Conservation (phyloP, 768 basidiomycete genomes). For the Termitomyces sp. region DNA sequence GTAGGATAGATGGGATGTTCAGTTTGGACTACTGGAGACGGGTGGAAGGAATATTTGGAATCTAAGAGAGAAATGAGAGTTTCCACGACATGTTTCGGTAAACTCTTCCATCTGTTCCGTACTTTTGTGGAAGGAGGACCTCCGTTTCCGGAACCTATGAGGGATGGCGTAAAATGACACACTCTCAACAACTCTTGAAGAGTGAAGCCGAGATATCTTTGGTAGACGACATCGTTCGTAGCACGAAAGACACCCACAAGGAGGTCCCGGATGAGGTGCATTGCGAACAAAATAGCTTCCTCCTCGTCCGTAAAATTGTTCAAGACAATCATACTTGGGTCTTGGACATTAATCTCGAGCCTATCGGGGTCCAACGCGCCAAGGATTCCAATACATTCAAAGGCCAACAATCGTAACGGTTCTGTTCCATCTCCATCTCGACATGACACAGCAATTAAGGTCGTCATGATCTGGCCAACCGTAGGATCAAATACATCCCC, state of each 20-base stretch:
- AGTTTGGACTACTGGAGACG: constrained; percentile 30
- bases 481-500: constrained; percentile 85
- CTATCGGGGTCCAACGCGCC: constrained; percentile 96
- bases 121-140: constrained; percentile 56
- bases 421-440: constrained; percentile 78
- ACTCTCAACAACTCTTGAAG: constrained; percentile 88
- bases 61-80: constrained; percentile 82
- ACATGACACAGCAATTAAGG: constrained; percentile 62
- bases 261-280: constrained; percentile 80
- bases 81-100: constrained; percentile 82
- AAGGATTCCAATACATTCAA: constrained; percentile 85
- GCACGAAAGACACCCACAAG: constrained; percentile 89
- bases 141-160: constrained; percentile 49
- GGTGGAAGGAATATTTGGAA: constrained; percentile 51
- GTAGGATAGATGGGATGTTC: constrained; percentile 75
- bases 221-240: constrained; percentile 91
- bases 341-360: constrained; percentile 56
- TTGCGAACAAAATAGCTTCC: constrained; percentile 73
- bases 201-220: constrained; percentile 81
- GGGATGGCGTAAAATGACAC: constrained; percentile 78
- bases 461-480: constrained; percentile 60
- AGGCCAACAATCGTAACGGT: constrained; percentile 60
- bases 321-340: constrained; percentile 64
- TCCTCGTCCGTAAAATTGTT: constrained; percentile 76
- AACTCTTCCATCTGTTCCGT: constrained; percentile 67